A percentile compares a stretch with the other conserved stretches of the same genome.
Evolutionary conservation across 768 basidiomycete genomes (phyloP).

Genomic region (Cystobasidium ongulense): DNA sequence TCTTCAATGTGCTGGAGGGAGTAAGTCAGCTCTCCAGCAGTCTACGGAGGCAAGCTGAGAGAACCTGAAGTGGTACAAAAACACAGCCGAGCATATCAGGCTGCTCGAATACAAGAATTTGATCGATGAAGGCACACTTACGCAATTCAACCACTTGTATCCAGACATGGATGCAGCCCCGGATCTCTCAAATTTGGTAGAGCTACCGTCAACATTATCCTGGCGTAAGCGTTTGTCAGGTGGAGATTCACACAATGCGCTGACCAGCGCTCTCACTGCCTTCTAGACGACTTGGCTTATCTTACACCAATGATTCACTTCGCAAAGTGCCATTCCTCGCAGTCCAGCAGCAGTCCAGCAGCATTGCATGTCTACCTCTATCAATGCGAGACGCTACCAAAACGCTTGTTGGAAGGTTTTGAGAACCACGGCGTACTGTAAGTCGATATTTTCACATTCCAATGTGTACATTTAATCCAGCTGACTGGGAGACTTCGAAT

Average conservation of each 20-base stretch:
- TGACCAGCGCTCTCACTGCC: too few relatives aligned
- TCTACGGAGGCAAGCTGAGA: background rate
- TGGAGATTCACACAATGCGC: too few relatives aligned
- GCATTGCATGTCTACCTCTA: background rate
- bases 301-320: background rate
- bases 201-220: background rate
- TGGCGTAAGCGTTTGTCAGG: too few relatives aligned
- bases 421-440: background rate
- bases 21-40: too few relatives aligned
- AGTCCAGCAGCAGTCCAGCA: background rate
- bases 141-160: background rate
- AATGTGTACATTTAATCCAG: too few relatives aligned
- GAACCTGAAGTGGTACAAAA: background rate
- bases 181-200: background rate
- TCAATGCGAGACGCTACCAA: background rate
- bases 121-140: background rate
- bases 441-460: too few relatives aligned
- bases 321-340: background rate
- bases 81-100: background rate
- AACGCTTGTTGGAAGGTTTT: background rate
- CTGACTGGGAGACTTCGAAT: too few relatives aligned
- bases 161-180: background rate
- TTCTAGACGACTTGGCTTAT: background rate
- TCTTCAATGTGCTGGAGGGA: background rate
- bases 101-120: background rate